Evolutionary conservation across 1,139 yeast species (phyloP).

Genomic region (Geotrichum klebahnii): DNA sequence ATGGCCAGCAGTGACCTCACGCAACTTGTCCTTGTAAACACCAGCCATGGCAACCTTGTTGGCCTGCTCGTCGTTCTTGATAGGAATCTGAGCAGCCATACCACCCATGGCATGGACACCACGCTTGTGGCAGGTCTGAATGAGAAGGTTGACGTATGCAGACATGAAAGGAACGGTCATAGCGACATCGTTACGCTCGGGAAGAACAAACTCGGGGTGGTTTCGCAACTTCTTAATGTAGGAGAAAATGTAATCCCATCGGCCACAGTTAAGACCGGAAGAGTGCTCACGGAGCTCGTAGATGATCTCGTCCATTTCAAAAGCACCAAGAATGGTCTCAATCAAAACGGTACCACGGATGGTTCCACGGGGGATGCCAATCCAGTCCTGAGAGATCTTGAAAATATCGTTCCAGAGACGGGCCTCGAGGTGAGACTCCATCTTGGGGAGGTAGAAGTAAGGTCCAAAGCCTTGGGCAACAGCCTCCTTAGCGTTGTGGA

Average conservation of each 20-base stretch:
- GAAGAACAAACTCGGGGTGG: conserved; percentile 60
- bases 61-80: conserved; percentile 61
- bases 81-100: conserved; percentile 81
- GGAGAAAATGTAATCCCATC: conserved; percentile 80
- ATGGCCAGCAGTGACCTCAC: conserved; percentile 73
- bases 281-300: conserved; percentile 71
- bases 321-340: conserved; percentile 72
- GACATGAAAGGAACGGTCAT: conserved; percentile 76
- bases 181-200: conserved; percentile 70
- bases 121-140: conserved; percentile 68
- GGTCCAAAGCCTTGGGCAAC: conserved; percentile 65
- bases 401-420: conserved; percentile 76
- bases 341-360: conserved; percentile 75
- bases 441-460: conserved; percentile 72
- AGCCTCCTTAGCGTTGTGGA: conserved; percentile 63
- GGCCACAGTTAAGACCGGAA: conserved; percentile 74
- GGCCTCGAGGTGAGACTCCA: conserved; percentile 78
- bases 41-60: conserved; percentile 66
- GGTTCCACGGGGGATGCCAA: conserved; percentile 64
- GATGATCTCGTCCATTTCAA: conserved; percentile 78
- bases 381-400: conserved; percentile 63
- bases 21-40: conserved; percentile 65
- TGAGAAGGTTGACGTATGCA: conserved; percentile 61
- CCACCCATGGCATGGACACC: conserved; percentile 82
- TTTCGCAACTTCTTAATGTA: conserved; percentile 64